A percentile compares a stretch with the other conserved stretches of the same genome.
Evolutionary conservation across 495 filamentous ascomycete species (phyloP).

Genomic region (Thozetella sp.): DNA sequence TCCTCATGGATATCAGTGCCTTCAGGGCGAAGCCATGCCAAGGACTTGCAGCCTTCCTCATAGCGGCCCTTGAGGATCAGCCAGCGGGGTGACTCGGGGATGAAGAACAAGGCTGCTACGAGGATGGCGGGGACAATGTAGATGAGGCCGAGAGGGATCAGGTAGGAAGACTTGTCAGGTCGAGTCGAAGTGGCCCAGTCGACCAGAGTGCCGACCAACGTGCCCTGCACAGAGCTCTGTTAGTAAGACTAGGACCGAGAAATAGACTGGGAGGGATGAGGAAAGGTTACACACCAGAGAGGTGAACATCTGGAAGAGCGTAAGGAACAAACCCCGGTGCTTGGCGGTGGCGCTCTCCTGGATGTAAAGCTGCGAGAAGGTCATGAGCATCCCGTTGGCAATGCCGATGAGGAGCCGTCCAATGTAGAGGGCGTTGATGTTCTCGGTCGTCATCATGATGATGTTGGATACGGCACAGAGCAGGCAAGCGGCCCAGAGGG

Average conservation of each 20-base stretch:
- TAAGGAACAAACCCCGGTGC: conserved; percentile 50
- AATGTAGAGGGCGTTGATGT: conserved; percentile 55
- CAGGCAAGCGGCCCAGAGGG: conserved; percentile 50
- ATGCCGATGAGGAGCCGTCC: conserved; percentile 58
- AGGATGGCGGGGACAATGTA: conserved; percentile 58
- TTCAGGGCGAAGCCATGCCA: conserved; percentile 45
- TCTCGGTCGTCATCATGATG: conserved; percentile 58
- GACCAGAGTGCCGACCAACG: conserved; percentile 62
- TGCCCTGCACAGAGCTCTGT: too few relatives aligned
- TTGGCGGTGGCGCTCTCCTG: conserved; percentile 52
- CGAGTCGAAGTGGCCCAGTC: conserved; percentile 59
- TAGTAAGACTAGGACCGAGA: too few relatives aligned
- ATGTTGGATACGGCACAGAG: conserved; percentile 51
- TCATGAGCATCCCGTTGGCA: conserved; percentile 60
- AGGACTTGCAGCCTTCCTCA: conserved; percentile 49
- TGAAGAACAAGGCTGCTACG: conserved; percentile 53
- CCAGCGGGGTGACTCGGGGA: conserved; percentile 69
- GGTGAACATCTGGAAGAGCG: conserved; percentile 40
- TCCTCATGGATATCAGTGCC: conserved; percentile 44
- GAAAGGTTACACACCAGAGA: conserved; percentile 22
- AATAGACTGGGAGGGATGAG: too few relatives aligned
- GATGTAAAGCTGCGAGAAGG: conserved; percentile 60
- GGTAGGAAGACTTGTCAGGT: conserved; percentile 46
- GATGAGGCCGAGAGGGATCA: conserved; percentile 61
- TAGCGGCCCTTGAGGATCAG: conserved; percentile 49